Evolutionary conservation across 106 monocot species (phyloP).

Genomic region (Acorus gramineus): DNA sequence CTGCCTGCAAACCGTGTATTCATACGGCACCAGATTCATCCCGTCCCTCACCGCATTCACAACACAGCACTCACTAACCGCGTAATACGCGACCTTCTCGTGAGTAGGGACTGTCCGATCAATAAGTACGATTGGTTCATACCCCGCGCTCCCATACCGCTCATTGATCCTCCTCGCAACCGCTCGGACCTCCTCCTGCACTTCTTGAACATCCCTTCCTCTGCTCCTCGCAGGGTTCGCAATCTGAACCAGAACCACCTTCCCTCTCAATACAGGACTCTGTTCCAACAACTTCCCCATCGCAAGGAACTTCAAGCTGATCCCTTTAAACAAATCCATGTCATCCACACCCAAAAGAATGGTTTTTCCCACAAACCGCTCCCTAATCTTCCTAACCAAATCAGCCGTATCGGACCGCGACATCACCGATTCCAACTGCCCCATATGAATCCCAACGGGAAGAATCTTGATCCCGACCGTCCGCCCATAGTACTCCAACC

Average conservation of each 20-base stretch:
- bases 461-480: slow-evolving; percentile 75
- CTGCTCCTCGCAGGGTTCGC: slow-evolving; percentile 77
- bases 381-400: slow-evolving; percentile 20
- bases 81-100: slow-evolving; percentile 80
- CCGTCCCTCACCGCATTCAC: slow-evolving; percentile 86
- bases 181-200: slow-evolving; percentile 37
- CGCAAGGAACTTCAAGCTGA: slow-evolving; percentile 82
- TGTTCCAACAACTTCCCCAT: slow-evolving; percentile 73
- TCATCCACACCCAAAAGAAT: slow-evolving; percentile 68
- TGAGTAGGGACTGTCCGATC: slow-evolving; percentile 31
- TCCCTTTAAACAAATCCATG: slow-evolving; percentile 85
- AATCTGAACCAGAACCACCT: slow-evolving; percentile 74
- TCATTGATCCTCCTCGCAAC: slow-evolving; percentile 45
- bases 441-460: slow-evolving; percentile 66
- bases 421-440: slow-evolving; percentile 35
- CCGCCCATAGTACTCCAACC: slow-evolving; percentile 71
- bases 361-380: slow-evolving; percentile 21
- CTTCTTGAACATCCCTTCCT: slow-evolving; percentile 74
- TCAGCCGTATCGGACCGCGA: slow-evolving; percentile 20
- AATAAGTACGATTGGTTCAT: slow-evolving; percentile 61
- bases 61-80: slow-evolving; percentile 60
- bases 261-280: slow-evolving; percentile 37
- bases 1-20: slow-evolving; percentile 80
- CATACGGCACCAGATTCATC: slow-evolving; percentile 73
- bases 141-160: slow-evolving; percentile 49